Evolutionary conservation across 805 yeast genomes (phyloP).

Genomic region (Myxozyma neotropica): DNA sequence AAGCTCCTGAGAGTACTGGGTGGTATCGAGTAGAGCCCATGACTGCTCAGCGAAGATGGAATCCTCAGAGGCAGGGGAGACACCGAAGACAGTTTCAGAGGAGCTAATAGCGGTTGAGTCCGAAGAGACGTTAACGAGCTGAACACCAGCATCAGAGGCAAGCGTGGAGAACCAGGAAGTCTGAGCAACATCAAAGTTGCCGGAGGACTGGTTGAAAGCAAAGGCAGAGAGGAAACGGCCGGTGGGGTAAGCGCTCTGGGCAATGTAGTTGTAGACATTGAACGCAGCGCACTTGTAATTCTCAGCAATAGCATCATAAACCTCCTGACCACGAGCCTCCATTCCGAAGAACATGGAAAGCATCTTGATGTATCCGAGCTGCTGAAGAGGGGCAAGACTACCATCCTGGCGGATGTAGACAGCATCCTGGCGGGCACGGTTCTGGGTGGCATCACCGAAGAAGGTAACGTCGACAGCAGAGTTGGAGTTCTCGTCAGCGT

Average conservation of each 20-base stretch:
- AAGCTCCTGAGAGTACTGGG: conserved; percentile 14
- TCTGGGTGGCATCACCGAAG: neutral
- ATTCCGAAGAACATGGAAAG: conserved; percentile 10
- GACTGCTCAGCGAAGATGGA: conserved; percentile 15
- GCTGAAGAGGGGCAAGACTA: conserved; percentile 6
- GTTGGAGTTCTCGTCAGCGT: conserved; percentile 1
- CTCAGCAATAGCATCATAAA: conserved; percentile 16
- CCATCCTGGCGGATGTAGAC: conserved; percentile 15
- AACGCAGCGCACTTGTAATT: conserved; percentile 18
- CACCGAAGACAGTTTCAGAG: neutral
- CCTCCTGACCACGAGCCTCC: conserved; percentile 9
- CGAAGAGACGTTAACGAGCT: conserved; percentile 12
- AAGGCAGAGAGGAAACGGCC: conserved; percentile 15
- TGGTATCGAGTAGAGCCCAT: conserved; percentile 13
- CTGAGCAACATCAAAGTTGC: conserved; percentile 4
- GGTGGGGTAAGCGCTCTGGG: conserved; percentile 3
- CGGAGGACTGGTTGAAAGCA: neutral
- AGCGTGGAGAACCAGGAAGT: conserved; percentile 5
- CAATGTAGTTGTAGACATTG: conserved; percentile 13
- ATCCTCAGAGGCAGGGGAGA: neutral
- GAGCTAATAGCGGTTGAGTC: neutral
- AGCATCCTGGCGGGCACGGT: neutral
- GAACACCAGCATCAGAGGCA: conserved; percentile 22
- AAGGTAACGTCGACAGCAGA: conserved; percentile 17
- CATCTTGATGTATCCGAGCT: conserved; percentile 18